phyloP scores from a whole-genome alignment of 805 yeast species.

The Pichia thaimueangensis region DNA sequence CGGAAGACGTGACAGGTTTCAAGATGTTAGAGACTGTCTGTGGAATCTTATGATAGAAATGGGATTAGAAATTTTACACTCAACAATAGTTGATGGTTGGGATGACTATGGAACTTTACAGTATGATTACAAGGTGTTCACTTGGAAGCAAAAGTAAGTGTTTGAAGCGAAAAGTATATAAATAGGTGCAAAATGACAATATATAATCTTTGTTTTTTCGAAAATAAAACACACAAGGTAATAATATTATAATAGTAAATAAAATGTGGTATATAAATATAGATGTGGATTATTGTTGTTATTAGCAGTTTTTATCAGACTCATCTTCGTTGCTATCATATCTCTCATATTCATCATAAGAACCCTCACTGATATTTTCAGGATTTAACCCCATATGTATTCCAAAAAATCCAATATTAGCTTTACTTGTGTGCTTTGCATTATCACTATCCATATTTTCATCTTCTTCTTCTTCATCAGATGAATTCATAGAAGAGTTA shows the following conservation, averaged over 20 bases:
- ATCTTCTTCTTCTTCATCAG: constrained; percentile 4
- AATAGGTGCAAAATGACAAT: too few relatives aligned
- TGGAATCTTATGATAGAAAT: constrained; percentile 45
- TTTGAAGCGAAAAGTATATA: too few relatives aligned
- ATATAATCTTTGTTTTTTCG: too few relatives aligned
- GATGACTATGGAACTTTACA: constrained; percentile 81
- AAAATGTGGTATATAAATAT: too few relatives aligned
- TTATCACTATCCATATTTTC: constrained; percentile 2
- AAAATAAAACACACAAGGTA: too few relatives aligned
- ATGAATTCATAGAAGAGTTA: neutral
- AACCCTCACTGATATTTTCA: constrained; percentile 5
- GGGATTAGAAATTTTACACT: constrained; percentile 31
- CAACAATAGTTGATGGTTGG: constrained; percentile 51
- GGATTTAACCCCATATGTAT: constrained; percentile 10
- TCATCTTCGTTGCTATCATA: constrained; percentile 11
- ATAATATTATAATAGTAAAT: too few relatives aligned
- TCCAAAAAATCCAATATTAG: constrained; percentile 15
- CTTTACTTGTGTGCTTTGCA: constrained; percentile 9
- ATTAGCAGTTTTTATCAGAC: neutral
- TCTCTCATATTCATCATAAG: constrained; percentile 7
- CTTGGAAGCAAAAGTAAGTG: too few relatives aligned
- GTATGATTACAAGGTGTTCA: constrained; percentile 43
- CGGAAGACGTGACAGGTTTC: constrained; percentile 66
- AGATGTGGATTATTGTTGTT: too few relatives aligned
- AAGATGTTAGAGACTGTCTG: constrained; percentile 52